phyloP scores from a whole-genome alignment of 1,284 basidiomycete species.

The Bondarzewia mesenterica region DNA sequence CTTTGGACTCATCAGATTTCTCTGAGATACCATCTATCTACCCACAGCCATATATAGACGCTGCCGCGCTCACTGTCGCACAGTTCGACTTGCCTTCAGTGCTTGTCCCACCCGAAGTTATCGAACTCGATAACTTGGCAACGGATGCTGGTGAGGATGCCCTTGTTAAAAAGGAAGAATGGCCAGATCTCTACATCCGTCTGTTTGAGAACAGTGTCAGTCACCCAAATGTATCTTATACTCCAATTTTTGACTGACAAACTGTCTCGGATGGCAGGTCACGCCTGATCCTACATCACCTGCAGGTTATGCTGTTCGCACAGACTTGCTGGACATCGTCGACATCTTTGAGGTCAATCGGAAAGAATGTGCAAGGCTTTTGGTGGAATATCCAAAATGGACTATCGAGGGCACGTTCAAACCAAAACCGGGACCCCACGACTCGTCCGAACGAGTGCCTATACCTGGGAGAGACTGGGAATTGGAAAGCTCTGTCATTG shows the following conservation, averaged over 20 bases:
- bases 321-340: slow-evolving; percentile 75
- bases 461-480: slow-evolving; percentile 62
- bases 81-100: slow-evolving; percentile 71
- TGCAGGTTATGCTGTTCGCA: slow-evolving; percentile 74
- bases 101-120: slow-evolving; percentile 81
- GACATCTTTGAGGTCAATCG: slow-evolving; percentile 95
- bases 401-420: slow-evolving; percentile 80
- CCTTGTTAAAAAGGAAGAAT: slow-evolving; percentile 68
- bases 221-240: slow-evolving; percentile 10
- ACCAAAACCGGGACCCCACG: slow-evolving; percentile 46
- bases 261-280: slow-evolving; percentile 36
- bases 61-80: slow-evolving; percentile 26
- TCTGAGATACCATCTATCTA: slow-evolving; percentile 46
- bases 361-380: slow-evolving; percentile 85
- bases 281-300: slow-evolving; percentile 71
- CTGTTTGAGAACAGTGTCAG: slow-evolving; percentile 78
- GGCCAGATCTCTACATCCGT: slow-evolving; percentile 63
- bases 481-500: slow-evolving; percentile 72
- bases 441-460: slow-evolving; percentile 30
- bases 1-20: slow-evolving; percentile 50
- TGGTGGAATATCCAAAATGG: slow-evolving; percentile 88
- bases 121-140: slow-evolving; percentile 66
- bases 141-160: slow-evolving; percentile 57
- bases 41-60: slow-evolving; percentile 55
- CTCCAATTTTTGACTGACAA: neutral